Evolutionary conservation across 2,329 filamentous ascomycete genomes (phyloP), one percentile per base, ranked within the genome.

Genomic region (Xylaria sp.): DNA sequence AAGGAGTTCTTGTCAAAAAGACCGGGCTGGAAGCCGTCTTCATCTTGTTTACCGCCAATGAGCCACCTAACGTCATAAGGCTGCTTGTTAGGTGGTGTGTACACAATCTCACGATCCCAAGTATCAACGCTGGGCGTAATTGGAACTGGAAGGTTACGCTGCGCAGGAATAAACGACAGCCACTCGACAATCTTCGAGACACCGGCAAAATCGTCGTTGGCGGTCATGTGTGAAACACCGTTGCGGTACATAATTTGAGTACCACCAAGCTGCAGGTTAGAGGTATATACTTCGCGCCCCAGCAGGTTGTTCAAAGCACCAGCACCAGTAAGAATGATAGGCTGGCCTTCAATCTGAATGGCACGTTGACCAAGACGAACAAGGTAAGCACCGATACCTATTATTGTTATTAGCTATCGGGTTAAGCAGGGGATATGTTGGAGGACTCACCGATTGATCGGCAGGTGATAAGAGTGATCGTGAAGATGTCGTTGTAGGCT

Each of bases 221-320:
- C 96, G 75, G 95, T 98, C 93, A 98, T 95, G 86, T 99, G 96
- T 25, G 96, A 98, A 51, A 99, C 96, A 89, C 96, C 96, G 81
- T 99, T 99, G 85, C 93, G 94, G 90, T 99, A 98, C 96, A 99
- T 99, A 88, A 99, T 99, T 84, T 99, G 96, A n/a, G 96, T 99
- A 76, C 96, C 96, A 90, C 96, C 96, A 73, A 99, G 93, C 86
- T 99, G 96, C 79, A 99, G 84, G 88, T 99, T 99, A 70, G 96
- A 98, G 28, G 96, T 98, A 86, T 99, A 99, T 36, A 99, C 95
- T 83, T 99, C 96, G 75, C 97, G 94, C 78, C 96, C 96, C 70
- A 99, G 90, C 77, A 99, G 87, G 85, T 98, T 99, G 90, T 99
- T 99, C 81, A 99, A 92, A 68, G 96, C 96, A 73, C 94, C 93